These are phyloP conservation scores for Fagus crenata DNA, from an alignment of 306 rosid genomes.

Conservation along the genomic window DNA sequence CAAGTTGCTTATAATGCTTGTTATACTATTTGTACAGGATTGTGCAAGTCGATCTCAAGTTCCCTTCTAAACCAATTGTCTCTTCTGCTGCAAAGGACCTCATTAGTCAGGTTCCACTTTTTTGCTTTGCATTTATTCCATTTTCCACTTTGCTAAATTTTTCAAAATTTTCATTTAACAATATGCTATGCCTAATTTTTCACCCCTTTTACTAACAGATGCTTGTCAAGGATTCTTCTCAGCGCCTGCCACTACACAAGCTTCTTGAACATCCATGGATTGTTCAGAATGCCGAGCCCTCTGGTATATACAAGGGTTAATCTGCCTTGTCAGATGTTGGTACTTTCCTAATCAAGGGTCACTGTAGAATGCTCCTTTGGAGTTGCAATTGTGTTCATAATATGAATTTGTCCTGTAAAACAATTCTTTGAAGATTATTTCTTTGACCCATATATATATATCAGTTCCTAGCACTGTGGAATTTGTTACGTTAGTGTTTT, in stretches of 20 bases:
- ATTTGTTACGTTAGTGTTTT: too few species aligned
- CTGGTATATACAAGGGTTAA: constrained; percentile 74
- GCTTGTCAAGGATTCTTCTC: constrained; percentile 85
- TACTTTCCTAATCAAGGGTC: constrained; percentile 9
- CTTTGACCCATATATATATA: too few species aligned
- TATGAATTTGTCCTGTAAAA: constrained; percentile 5
- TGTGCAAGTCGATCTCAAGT: constrained; percentile 91
- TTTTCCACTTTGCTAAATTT: background rate
- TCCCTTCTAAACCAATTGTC: constrained; percentile 87
- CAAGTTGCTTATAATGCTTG: background rate
- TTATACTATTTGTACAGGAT: constrained; percentile 52
- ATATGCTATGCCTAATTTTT: constrained; percentile 12
- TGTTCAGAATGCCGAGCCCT: constrained; percentile 92
- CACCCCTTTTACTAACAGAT: constrained; percentile 44
- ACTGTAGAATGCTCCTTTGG: constrained; percentile 2
- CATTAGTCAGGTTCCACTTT: constrained; percentile 70
- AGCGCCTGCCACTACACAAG: constrained; percentile 85
- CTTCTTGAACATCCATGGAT: constrained; percentile 97
- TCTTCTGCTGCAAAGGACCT: constrained; percentile 94
- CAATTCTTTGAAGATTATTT: background rate
- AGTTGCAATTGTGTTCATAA: background rate
- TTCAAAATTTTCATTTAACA: background rate
- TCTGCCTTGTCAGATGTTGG: constrained; percentile 10
- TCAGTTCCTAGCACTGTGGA: too few species aligned
- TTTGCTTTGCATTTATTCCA: background rate